Base-by-base conservation (phyloP, 768 basidiomycete species). In the Phlebiopsis flavidoalba region DNA sequence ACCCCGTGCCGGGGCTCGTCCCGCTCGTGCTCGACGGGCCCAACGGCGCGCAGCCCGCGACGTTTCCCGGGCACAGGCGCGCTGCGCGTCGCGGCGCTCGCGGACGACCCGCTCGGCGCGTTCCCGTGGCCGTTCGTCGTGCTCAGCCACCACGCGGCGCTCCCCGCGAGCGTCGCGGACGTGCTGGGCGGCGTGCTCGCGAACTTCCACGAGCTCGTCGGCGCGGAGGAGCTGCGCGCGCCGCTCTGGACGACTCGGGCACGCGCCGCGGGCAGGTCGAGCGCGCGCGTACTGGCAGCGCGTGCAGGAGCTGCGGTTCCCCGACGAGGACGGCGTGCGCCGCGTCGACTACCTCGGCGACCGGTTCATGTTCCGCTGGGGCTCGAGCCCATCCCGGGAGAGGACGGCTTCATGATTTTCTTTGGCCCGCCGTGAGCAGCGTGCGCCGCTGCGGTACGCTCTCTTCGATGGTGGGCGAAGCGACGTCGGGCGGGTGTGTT, bases 41-140 rank as follows among this genome's bases (percentile, higher is more conserved):
- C 17, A 68, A 72, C 63, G 69, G 70, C 51, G 72, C 79, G n/a
- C 83, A 87, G 67, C 84, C 86, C 0, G 86, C 86, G n/a, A 86
- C 86, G 8, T 80, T 72, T 67, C 87, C 87, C 0, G 26, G 79
- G 85, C 60, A 71, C 86, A 49, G 80, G 81, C 8, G 76, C 80
- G 59, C 78, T 88, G 78, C 77, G 76, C 64, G 80, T 88, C 70
- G 77, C 75, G 59, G 77, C 71, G 3, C 73, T 86, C 22, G 83
- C 80, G 19, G 82, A 81, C 53, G 82, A 84, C 63, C 72, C 78
- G 1, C 73, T 76, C n/a, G 72, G 75, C 0, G 69, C 63, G 12
- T 82, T 83, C 66, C 79, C 76, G 15, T 87, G 86, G 86, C 82
- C 83, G 10, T 74, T 86, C 55, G 80, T 77, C 60, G 77, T 82